Conservation (phyloP, 345 rosid genomes). For the Dimocarpus longan region DNA sequence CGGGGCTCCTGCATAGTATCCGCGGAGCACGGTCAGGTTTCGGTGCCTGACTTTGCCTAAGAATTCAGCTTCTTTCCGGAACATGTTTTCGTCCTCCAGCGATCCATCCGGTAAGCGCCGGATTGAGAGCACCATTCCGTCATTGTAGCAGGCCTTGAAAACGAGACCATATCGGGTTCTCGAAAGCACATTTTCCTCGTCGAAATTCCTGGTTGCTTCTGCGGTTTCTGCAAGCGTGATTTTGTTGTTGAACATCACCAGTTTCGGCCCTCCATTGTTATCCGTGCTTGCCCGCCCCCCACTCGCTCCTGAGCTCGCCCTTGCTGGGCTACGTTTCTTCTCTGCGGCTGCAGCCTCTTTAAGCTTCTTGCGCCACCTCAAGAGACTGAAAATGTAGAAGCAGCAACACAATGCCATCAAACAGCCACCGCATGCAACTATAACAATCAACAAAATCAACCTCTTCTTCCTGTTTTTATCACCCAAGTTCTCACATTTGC, state of each 20-base stretch:
- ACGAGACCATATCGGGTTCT: conserved; percentile 73
- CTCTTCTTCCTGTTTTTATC: conserved; percentile 54
- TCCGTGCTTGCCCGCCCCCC: conserved; percentile 85
- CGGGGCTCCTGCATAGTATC: conserved; percentile 83
- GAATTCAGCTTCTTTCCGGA: conserved; percentile 82
- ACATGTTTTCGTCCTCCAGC: conserved; percentile 64
- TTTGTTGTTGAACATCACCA: conserved; percentile 92
- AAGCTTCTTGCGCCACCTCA: conserved; percentile 84
- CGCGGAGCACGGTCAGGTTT: conserved; percentile 85
- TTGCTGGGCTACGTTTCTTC: conserved; percentile 83
- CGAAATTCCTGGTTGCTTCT: conserved; percentile 88
- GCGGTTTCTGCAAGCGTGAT: conserved; percentile 82
- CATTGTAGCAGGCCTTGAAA: conserved; percentile 84
- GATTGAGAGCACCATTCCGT: conserved; percentile 89
- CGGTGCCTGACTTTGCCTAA: conserved; percentile 86
- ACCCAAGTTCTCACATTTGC: conserved; percentile 42
- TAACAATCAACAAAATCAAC: conserved; percentile 58
- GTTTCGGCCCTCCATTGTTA: conserved; percentile 83
- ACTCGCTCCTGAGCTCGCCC: conserved; percentile 78
- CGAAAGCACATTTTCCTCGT: conserved; percentile 90
- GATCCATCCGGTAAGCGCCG: conserved; percentile 71
- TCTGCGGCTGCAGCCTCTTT: conserved; percentile 67
- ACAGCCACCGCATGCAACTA: conserved; percentile 56
- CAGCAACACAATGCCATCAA: conserved; percentile 78
- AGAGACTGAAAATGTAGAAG: conserved; percentile 77